These are phyloP conservation scores for Spongospora subterranea DNA, from an alignment of 208 protist species.

Conservation along the genomic window DNA sequence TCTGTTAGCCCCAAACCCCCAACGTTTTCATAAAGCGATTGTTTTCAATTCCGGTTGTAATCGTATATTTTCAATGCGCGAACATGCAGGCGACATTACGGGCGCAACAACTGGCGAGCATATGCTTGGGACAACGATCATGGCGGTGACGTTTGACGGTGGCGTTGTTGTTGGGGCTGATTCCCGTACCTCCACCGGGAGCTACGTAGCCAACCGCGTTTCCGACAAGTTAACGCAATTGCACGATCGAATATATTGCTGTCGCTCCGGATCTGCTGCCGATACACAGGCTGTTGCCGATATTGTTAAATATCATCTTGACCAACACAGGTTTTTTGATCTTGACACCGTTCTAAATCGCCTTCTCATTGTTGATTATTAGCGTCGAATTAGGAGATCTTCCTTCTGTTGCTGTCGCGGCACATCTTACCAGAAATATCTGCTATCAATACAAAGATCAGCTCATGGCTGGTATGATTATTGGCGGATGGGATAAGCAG, in stretches of 20 bases:
- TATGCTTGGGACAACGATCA: slow-evolving; percentile 90
- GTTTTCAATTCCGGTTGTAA: too few species aligned
- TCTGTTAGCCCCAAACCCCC: too few species aligned
- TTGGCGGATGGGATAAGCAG: slow-evolving; percentile 92
- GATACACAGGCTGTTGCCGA: slow-evolving; percentile 96
- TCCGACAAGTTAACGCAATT: slow-evolving; percentile 97
- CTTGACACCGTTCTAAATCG: background rate
- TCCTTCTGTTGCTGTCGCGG: slow-evolving; percentile 90
- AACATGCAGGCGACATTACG: too few species aligned
- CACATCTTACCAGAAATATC: slow-evolving; percentile 91
- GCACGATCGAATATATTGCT: slow-evolving; percentile 93
- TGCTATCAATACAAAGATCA: slow-evolving; percentile 95
- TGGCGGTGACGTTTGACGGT: slow-evolving; percentile 92
- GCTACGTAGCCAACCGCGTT: slow-evolving; percentile 94
- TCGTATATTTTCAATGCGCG: too few species aligned
- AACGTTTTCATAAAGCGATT: too few species aligned
- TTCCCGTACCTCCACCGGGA: slow-evolving; percentile 90
- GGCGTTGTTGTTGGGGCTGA: slow-evolving; percentile 96
- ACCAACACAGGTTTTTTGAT: slow-evolving; percentile 84
- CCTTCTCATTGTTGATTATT: slow-evolving; percentile 31
- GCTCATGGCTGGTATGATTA: slow-evolving; percentile 94
- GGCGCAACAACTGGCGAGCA: slow-evolving; percentile 41
- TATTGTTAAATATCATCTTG: slow-evolving; percentile 87
- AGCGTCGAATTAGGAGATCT: slow-evolving; percentile 82
- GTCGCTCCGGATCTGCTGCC: slow-evolving; percentile 95